Evolutionary conservation across 805 yeast species (phyloP), one percentile per base, ranked within the genome.

Genomic region (Candida boleticola): DNA sequence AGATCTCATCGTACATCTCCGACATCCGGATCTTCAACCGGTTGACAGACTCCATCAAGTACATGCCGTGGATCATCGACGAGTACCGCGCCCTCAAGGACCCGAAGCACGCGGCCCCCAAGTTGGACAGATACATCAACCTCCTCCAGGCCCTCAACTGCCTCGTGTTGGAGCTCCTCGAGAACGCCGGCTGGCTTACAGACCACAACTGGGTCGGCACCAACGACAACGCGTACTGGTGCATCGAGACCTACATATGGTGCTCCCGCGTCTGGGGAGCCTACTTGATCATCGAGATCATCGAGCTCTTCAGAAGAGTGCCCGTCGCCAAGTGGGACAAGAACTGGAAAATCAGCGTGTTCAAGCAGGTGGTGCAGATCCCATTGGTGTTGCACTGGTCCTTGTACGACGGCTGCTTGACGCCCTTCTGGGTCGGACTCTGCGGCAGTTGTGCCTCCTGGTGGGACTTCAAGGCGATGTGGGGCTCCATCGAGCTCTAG

Each of bases 351-450:
- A 61, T 68, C 37, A 45, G 39, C 3, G 50, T 70, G 35, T 68
- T 70, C 50, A 60, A 61, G 31, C 72, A 70, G 41, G 56, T 53
- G 17, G 52, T 68, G 30, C 74, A 70, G 48, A 38, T 70, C 22
- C 76, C 76, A 1, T 60, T 70, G 48, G 74, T 68, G 19, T 48
- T 66, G 17, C 74, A 70, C 49, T 70, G 76, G 76, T 63, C 72
- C 4, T 58, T 70, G 42, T 60, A 65, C 46, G 69, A 67, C 4
- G 76, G 74, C 3, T 70, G 74, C 47, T 64, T 70, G 48, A 48
- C 63, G 22, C 74, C 76, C 17, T 70, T 70, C 56, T 70, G 76
- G 76, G 76, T 70, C 6, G 76, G 74, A 1, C 45, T 70, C n/a
- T 70, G 70, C 47, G 74, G 74, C 11, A 50, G 62, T 34, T 70